Percentiles rank a stretch among this genome's conserved stretches.
phyloP scores from a whole-genome alignment of 805 yeast genomes.

The Naumovozyma dairenensis region DNA sequence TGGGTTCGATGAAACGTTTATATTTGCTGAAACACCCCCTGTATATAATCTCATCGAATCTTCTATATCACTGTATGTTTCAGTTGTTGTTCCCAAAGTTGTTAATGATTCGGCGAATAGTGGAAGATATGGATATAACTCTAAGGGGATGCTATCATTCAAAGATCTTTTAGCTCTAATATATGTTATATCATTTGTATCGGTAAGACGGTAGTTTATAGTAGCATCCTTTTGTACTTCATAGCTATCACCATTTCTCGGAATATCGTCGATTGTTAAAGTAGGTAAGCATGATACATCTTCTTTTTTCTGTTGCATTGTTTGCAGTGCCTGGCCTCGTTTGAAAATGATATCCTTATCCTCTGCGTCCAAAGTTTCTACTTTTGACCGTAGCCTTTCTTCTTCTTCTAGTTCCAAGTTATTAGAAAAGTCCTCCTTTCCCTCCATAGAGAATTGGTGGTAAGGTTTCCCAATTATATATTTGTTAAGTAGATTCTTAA shows the following conservation, averaged over 20 bases:
- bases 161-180: conserved; percentile 58
- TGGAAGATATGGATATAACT: conserved; percentile 60
- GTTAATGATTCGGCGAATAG: conserved; percentile 72
- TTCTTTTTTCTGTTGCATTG: conserved; percentile 57
- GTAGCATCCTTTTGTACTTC: conserved; percentile 29
- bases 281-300: conserved; percentile 78
- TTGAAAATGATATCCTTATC: conserved; percentile 51
- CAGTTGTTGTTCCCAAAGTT: conserved; percentile 69
- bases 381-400: conserved; percentile 36
- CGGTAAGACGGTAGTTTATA: conserved; percentile 43
- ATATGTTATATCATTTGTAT: conserved; percentile 76
- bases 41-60: conserved; percentile 73
- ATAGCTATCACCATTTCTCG: conserved; percentile 38
- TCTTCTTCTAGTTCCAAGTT: conserved; percentile 47
- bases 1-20: conserved; percentile 49
- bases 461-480: conserved; percentile 44
- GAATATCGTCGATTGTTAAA: conserved; percentile 62
- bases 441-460: conserved; percentile 70
- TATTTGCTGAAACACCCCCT: conserved; percentile 70
- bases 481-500: conserved; percentile 48
- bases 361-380: conserved; percentile 36
- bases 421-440: conserved; percentile 47
- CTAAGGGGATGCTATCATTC: conserved; percentile 42
- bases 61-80: conserved; percentile 71
- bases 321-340: conserved; percentile 50